Evolutionary conservation across 805 yeast genomes (phyloP), one percentile per base, ranked within the genome.

Genomic region (Ogataea allantospora): DNA sequence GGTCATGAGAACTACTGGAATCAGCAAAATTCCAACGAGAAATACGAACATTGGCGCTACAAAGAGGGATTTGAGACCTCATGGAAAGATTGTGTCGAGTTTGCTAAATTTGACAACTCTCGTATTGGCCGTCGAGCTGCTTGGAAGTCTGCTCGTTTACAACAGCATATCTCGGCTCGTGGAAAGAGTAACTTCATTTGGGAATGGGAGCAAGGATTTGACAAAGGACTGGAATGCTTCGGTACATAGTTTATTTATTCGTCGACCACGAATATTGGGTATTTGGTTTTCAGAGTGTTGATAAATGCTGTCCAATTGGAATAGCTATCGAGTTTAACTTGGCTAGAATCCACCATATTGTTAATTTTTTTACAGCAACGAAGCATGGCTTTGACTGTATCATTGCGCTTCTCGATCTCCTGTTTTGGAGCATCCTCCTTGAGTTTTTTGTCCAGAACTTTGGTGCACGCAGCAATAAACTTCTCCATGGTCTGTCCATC

Each of bases 181-280:
- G 93, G 93, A 6, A 51, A 63, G 6, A 71, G 81, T 50, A 66
- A 66, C 10, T 74, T 69, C 54, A 38, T 78, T 36, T 91, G 96
- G 96, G 95, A 85, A 60, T 91, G 87, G 83, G 88, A 83, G 18
- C 95, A 83, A 50, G 97, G 96, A 0, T 88, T 77, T 53, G 76
- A 75, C 33, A 72, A 73, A 31, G 97, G 88, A 0, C 48, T 76
- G 22, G 58, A 61, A 24, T 68, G 68, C 33, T 79, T 71, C 17
- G 32, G 33, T 35, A 17, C 17, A 9, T 42, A 46, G n/a, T 10
- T 23, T 36, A 24, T 30, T 35, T 34, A 53, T 18, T 53, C 57
- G 5, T 54, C 57, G 8, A 27, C 24, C 21, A 52, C 52, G 26
- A 54, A 47, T 6, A 44, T 47, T 5, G 57, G 51, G 27, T 52